Conservation (phyloP, 1,284 basidiomycete genomes). For the Cryptococcus sp. region DNA sequence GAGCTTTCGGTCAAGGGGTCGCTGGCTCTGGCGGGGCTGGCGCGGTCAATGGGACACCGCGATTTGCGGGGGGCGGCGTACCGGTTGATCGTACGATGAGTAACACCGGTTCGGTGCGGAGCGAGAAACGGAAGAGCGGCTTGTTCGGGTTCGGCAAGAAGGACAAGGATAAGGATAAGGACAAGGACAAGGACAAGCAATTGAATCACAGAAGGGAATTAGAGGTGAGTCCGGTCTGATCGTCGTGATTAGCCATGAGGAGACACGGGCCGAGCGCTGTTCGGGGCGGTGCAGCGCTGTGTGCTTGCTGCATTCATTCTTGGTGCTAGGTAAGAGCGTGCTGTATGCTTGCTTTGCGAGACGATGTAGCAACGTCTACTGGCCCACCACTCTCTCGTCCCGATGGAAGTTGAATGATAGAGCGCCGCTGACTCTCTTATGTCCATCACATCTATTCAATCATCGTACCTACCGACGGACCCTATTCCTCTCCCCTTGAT, state of each 20-base stretch:
- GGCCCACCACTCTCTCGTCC: too few species aligned
- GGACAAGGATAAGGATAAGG: constrained; percentile 35
- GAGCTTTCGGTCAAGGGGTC: too few species aligned
- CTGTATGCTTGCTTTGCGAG: too few species aligned
- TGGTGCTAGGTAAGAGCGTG: too few species aligned
- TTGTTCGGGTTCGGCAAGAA: constrained; percentile 40
- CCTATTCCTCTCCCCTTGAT: too few species aligned
- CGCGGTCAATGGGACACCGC: too few species aligned
- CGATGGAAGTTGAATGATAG: too few species aligned
- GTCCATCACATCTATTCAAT: too few species aligned
- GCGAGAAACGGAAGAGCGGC: constrained; percentile 34
- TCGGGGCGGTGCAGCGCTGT: neutral
- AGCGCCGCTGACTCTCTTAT: too few species aligned
- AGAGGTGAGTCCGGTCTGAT: constrained; percentile 15
- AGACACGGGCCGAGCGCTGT: neutral
- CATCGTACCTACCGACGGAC: too few species aligned
- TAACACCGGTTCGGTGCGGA: constrained; percentile 8
- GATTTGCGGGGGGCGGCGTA: neutral
- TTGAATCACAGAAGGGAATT: constrained; percentile 18
- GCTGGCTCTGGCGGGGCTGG: too few species aligned
- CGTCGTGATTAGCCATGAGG: neutral
- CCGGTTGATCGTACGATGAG: constrained; percentile 7
- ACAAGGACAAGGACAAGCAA: constrained; percentile 22
- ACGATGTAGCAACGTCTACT: too few species aligned
- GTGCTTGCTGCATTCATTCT: neutral